phyloP scores from a whole-genome alignment of 75 land plant genomes.

The Cryptomeria japonica region DNA sequence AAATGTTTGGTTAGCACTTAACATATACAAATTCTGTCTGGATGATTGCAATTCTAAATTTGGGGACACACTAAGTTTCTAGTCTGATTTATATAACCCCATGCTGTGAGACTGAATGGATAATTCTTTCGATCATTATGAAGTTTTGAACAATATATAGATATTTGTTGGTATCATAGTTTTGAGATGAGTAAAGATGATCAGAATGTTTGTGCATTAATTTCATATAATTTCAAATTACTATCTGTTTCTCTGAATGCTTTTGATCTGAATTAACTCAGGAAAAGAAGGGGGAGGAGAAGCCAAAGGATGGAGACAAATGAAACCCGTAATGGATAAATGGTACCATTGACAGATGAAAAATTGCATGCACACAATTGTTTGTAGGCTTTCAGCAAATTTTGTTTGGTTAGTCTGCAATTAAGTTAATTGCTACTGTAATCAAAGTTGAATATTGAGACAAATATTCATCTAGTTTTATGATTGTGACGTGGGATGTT shows the following conservation, averaged over 20 bases:
- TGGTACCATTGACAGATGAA: neutral
- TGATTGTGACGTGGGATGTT: neutral
- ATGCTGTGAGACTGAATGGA: neutral
- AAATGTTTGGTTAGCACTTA: neutral
- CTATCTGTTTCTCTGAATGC: neutral
- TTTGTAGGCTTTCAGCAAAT: neutral
- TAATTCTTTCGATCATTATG: neutral
- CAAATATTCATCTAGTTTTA: neutral
- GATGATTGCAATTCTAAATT: neutral
- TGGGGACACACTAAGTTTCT: neutral
- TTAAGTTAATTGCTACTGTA: neutral
- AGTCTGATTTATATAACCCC: too few relatives aligned
- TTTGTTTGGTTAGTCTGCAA: neutral
- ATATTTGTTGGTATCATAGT: neutral
- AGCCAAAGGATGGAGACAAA: constrained; percentile 1
- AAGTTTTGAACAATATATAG: neutral
- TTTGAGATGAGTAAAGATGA: neutral
- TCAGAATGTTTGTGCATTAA: neutral
- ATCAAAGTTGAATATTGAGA: neutral
- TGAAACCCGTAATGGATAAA: neutral
- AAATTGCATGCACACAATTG: neutral
- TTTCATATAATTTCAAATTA: neutral
- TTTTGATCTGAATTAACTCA: neutral
- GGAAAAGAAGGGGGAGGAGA: constrained; percentile 10
- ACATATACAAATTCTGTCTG: neutral